Evolutionary conservation across 257 asterid genomes (phyloP), one percentile per base, ranked within the genome.

Genomic region (Anisodus acutangulus): DNA sequence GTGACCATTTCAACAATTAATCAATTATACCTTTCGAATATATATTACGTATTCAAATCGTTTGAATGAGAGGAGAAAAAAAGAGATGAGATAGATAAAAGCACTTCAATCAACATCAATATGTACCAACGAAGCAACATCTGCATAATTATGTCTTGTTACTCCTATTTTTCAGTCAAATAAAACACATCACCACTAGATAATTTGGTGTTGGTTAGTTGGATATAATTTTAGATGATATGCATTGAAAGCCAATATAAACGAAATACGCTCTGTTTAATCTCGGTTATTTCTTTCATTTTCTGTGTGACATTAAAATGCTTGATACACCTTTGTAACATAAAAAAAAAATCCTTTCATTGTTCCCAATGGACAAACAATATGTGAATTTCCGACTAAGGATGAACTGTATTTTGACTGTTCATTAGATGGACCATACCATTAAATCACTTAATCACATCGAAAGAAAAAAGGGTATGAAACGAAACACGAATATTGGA

Each of bases 141-240:
- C 81, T 6, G 62, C 62, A 5, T 12, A 74, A 49, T 74, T 12
- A 74, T 74, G 17, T 22, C 62, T 49, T 11, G 1, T 69, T 39
- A 3, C 31, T 60, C 67, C 6, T 60, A 0, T 19, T 60, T 55
- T 13, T 19, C 26, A 41, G 78, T 69, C 54, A 8, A 69, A 69
- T 8, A 69, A 39, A 68, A 68, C 26, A 68, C 76, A 37, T 68
- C 53, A 37, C 26, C 6, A 2, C 71, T 64, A 64, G 43, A 62
- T 67, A 68, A 39, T 68, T 68, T 39, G 22, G 12, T 39, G 22
- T 68, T 68, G 53, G 31, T 16, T 39, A 39, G 8, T 71, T 4
- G 79, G 43, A 19, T 43, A 43, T 57, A 16, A 71, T 9, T 71
- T 49, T 9, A 71, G 79, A 71, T 71, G 79, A 17, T 43, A 71